These are phyloP conservation scores for Lactarius pseudohatsudake DNA, from an alignment of 768 basidiomycete species.

Conservation along the genomic window DNA sequence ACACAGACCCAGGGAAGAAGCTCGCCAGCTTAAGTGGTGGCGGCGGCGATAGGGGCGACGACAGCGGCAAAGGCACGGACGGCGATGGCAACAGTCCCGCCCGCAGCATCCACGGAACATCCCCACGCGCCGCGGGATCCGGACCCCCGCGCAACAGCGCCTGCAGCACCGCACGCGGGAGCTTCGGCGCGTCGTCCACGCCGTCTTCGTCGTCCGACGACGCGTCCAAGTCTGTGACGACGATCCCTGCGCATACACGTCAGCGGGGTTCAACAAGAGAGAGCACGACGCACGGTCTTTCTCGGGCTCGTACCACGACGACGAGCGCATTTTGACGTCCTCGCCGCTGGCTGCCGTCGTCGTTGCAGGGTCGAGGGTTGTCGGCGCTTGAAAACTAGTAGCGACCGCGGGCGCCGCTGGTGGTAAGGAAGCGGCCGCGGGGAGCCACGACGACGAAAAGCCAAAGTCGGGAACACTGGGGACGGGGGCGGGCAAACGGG, in stretches of 20 bases:
- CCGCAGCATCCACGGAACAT: not conserved
- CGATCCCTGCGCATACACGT: conserved; percentile 21
- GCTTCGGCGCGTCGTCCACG: conserved; percentile 16
- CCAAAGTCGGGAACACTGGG: not conserved
- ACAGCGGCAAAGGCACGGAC: not conserved
- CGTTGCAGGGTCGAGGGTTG: not conserved
- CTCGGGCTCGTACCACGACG: conserved; percentile 31
- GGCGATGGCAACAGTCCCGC: not conserved
- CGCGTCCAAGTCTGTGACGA: conserved; percentile 29
- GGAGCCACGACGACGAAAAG: not conserved
- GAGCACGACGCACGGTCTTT: conserved; percentile 26
- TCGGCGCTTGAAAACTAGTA: not conserved
- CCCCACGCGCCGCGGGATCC: not conserved
- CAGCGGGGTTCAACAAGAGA: not conserved
- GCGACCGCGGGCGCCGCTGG: not conserved
- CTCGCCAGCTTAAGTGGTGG: not conserved
- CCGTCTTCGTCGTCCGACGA: conserved; percentile 28
- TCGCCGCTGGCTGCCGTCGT: not conserved
- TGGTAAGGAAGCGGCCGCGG: not conserved
- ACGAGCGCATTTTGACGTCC: conserved; percentile 26
- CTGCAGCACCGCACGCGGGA: conserved; percentile 21
- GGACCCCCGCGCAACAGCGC: conserved; percentile 16
- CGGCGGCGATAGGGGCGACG: not conserved
- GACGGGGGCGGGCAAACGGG: too few relatives aligned
- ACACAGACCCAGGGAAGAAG: not conserved